Base-by-base conservation (phyloP, 2,329 filamentous ascomycete species). In the Phoma herbarum region DNA sequence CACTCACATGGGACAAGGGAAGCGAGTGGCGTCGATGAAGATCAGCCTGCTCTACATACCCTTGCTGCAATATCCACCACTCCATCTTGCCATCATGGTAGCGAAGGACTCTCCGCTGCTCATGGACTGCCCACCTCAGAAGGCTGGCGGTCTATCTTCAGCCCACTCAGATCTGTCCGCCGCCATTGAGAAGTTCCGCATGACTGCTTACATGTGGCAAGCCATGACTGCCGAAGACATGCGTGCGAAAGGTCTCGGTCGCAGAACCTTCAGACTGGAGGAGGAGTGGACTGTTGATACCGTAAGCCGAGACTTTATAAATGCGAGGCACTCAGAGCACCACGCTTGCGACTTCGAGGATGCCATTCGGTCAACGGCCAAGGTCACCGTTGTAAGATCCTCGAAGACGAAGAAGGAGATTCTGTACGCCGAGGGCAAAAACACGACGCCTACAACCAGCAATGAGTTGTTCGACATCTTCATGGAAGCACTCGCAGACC, bases 131-230 rank as follows among this genome's bases (percentile, higher is more conserved):
- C 72, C 72, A 12, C 62, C 68, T 10, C 44, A 59, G 42, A 74
- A 76, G 47, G 57, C 61, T 6, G 66, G 54, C 9, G 72, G 65
- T 16, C 20, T 69, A 1, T 65, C 65, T 22, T 70, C 68, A 2
- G 62, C 72, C 3, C 72, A 75, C 35, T 64, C 64, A 5, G 66
- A 67, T 42, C 57, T 76, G 7, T 60, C 70, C n/a, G 71, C 71
- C 28, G 72, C 69, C 4, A 65, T 73, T 35, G 65, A 67, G 8
- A 76, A 76, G 63, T 62, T 75, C 12, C 67, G 72, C n/a, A 74
- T 72, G 65, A 68, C 72, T 7, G 72, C 73, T 2, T 74, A 73
- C 58, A 75, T 75, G 72, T 75, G 72, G 72, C 72, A 76, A 54
- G 72, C 72, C 14, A 63, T 72, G 62, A 74, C 70, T n/a, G 73